phyloP scores from a whole-genome alignment of 495 filamentous ascomycete species.

The Lophiostoma macrostomum region DNA sequence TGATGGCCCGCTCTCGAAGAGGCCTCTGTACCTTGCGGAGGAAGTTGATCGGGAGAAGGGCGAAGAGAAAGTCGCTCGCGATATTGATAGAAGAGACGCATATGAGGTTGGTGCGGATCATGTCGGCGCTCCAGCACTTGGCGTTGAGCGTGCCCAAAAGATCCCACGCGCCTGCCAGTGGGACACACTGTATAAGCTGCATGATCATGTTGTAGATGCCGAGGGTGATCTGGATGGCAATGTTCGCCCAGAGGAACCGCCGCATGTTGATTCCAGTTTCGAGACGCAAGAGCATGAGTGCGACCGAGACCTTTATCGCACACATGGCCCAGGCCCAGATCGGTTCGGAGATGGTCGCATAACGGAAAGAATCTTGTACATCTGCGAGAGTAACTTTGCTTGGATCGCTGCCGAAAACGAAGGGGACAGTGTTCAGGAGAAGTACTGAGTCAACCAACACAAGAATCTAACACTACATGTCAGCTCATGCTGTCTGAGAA shows the following conservation, averaged over 20 bases:
- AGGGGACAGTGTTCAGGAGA: conserved; percentile 1
- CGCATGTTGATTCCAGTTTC: conserved; percentile 26
- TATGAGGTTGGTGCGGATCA: conserved; percentile 28
- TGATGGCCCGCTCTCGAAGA: conserved; percentile 35
- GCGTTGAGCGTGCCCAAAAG: conserved; percentile 9
- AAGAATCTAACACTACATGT: conserved; percentile 3
- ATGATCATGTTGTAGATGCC: conserved; percentile 14
- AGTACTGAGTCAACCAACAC: conserved; percentile 20
- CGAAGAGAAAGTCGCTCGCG: conserved; percentile 37
- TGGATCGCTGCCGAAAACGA: not conserved
- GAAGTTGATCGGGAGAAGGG: conserved; percentile 39
- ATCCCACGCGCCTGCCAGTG: conserved; percentile 37
- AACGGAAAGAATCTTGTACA: conserved; percentile 13
- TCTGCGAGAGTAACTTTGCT: conserved; percentile 8
- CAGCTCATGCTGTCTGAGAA: not conserved
- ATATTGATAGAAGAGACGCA: conserved; percentile 32
- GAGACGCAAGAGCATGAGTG: conserved; percentile 37
- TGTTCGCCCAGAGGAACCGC: conserved; percentile 27
- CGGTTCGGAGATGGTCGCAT: conserved; percentile 27
- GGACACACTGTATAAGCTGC: conserved; percentile 35
- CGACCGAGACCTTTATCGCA: conserved; percentile 36
- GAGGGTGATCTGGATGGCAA: conserved; percentile 23
- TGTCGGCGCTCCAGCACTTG: conserved; percentile 28
- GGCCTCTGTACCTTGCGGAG: conserved; percentile 37
- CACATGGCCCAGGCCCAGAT: conserved; percentile 21